These are phyloP conservation scores for Pseudogymnoascus sp. DNA, from an alignment of 2,329 filamentous ascomycete species.

Conservation along the genomic window DNA sequence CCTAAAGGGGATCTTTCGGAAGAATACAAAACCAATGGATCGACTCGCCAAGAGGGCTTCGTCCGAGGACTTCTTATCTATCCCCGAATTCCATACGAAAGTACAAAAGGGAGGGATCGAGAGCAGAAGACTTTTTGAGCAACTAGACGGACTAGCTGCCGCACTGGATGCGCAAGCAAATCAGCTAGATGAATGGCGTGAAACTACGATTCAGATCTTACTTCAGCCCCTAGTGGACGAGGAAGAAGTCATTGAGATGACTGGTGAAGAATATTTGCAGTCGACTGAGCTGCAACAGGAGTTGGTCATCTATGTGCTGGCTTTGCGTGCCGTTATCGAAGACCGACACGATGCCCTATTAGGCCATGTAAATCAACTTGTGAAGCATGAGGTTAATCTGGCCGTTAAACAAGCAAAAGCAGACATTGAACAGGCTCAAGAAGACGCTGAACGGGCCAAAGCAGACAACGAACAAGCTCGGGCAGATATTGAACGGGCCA, in stretches of 20 bases:
- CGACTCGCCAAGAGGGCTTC: slow-evolving; percentile 47
- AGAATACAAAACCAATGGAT: slow-evolving; percentile 57
- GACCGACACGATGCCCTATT: slow-evolving; percentile 72
- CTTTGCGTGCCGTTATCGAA: slow-evolving; percentile 64
- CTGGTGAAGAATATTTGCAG: slow-evolving; percentile 83
- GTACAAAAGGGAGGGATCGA: slow-evolving; percentile 61
- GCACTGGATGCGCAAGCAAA: slow-evolving; percentile 65
- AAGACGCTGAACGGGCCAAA: neutral
- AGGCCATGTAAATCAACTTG: slow-evolving; percentile 67
- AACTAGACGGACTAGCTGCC: slow-evolving; percentile 55
- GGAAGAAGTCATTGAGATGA: slow-evolving; percentile 65
- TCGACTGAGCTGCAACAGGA: slow-evolving; percentile 85
- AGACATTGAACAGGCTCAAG: neutral
- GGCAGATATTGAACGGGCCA: slow-evolving; percentile 39
- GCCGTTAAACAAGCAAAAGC: neutral
- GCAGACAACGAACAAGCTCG: neutral
- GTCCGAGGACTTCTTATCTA: slow-evolving; percentile 49
- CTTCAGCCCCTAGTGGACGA: slow-evolving; percentile 73
- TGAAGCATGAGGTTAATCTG: slow-evolving; percentile 62
- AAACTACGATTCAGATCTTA: slow-evolving; percentile 63
- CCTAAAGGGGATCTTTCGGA: slow-evolving; percentile 48
- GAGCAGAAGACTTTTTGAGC: slow-evolving; percentile 56
- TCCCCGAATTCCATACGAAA: slow-evolving; percentile 52
- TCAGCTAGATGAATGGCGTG: slow-evolving; percentile 66
- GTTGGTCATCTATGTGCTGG: slow-evolving; percentile 78